A percentile compares a stretch with the other conserved stretches of the same genome.
phyloP scores from a whole-genome alignment of 2,329 filamentous ascomycete genomes.

The Colletotrichum echinochloae region DNA sequence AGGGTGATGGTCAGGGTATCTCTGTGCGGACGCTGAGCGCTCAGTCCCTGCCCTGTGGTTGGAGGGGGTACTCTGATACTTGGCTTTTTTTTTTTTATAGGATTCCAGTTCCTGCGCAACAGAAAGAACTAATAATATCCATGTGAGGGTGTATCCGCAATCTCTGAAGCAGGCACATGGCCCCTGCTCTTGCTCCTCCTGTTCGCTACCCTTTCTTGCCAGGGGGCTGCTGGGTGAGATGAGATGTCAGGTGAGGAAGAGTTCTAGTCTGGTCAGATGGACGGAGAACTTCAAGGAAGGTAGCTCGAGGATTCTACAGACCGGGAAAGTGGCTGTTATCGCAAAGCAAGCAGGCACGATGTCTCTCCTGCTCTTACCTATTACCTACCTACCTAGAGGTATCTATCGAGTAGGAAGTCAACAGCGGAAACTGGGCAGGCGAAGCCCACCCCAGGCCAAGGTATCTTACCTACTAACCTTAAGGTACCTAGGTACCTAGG shows the following conservation, averaged over 20 bases:
- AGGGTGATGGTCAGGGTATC: conserved; percentile 37
- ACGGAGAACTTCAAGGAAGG: conserved; percentile 6
- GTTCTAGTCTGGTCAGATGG: conserved; percentile 7
- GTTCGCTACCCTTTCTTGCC: conserved; percentile 1
- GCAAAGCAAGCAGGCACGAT: background rate
- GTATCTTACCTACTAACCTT: too few relatives aligned
- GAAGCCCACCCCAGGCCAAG: too few relatives aligned
- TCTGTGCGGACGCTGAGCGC: conserved; percentile 20
- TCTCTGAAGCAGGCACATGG: conserved; percentile 37
- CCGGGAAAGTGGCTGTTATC: conserved; percentile 12
- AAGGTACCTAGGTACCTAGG: too few relatives aligned
- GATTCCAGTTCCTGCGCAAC: conserved; percentile 9
- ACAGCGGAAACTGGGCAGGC: too few relatives aligned
- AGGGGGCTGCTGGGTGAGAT: conserved; percentile 3
- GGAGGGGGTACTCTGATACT: background rate
- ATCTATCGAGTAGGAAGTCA: too few relatives aligned
- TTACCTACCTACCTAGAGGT: background rate
- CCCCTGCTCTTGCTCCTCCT: conserved; percentile 17
- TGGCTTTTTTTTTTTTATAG: conserved; percentile 6
- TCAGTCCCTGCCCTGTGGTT: conserved; percentile 13
- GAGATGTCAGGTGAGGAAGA: conserved; percentile 16
- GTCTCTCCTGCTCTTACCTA: background rate
- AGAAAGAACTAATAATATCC: conserved; percentile 7
- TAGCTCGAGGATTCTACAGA: background rate
- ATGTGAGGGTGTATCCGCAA: conserved; percentile 33